Percentiles rank a stretch among this genome's conserved stretches.
Conservation (phyloP, 1,284 basidiomycete genomes). For the Mycosarcoma mackinlayi region DNA sequence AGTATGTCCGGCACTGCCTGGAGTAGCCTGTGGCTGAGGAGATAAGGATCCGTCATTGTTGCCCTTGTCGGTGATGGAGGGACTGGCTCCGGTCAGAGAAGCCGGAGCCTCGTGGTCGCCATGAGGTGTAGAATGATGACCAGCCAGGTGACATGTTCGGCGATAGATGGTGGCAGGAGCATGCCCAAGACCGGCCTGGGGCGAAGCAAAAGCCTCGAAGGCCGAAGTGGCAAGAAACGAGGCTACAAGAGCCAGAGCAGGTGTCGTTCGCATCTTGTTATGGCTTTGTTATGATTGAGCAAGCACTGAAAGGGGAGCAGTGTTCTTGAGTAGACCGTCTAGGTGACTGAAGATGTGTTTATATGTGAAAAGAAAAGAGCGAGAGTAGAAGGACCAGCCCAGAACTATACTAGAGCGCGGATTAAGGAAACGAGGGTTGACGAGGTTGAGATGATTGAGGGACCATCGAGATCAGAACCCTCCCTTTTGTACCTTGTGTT, state of each 20-base stretch:
- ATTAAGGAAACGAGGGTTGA: not conserved
- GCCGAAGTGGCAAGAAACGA: constrained; percentile 18
- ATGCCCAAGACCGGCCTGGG: constrained; percentile 9
- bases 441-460: constrained; percentile 1
- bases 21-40: not conserved
- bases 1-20: not conserved
- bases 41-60: too few species aligned
- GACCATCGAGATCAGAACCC: not conserved
- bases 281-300: not conserved
- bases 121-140: constrained; percentile 6
- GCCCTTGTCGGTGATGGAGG: too few species aligned
- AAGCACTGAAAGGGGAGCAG: not conserved
- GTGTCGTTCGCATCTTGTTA: constrained; percentile 30
- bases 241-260: constrained; percentile 29
- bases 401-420: not conserved
- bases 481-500: constrained; percentile 1
- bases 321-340: not conserved
- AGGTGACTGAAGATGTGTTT: not conserved
- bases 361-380: constrained; percentile 8
- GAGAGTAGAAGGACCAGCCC: constrained; percentile 33
- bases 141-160: constrained; percentile 1
- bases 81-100: too few species aligned
- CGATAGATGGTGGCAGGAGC: constrained; percentile 1
- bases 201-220: constrained; percentile 10
- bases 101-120: not conserved